Evolutionary conservation across 768 basidiomycete genomes (phyloP), one percentile per base, ranked within the genome.

Genomic region (Filobasidium floriforme): DNA sequence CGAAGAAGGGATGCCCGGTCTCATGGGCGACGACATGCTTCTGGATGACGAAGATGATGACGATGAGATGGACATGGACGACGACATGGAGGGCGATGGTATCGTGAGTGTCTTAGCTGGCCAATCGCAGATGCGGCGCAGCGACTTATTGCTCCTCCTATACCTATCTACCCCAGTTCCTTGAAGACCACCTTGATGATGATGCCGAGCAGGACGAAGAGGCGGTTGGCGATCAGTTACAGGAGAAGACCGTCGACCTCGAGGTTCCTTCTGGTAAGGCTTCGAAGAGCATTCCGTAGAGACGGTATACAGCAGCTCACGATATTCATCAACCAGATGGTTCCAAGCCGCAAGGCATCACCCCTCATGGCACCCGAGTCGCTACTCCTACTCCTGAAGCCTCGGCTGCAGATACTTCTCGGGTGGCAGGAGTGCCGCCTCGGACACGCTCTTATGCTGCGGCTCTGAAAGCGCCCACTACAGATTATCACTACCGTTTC

Each of bases 401-500:
- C 60, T 57, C 75, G 37, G 73, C 76, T 11, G 79, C 78, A 11
- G 74, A 79, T 14, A 76, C 80, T 43, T 68, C 73, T 5, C 57
- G 69, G 1, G 65, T 71, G 10, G 62, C 69, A 18, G 71, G 68
- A 26, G 70, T 75, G 12, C 69, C 78, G 1, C 54, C 71, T 11
- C 69, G 68, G 22, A 62, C 73, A 5, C 44, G 70, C 0, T 97
- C 96, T 1, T 99, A 99, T 77, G 96, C 96, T 37, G 88, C 92
- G 3, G 93, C 93, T 14, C 83, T 97, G 65, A 96, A 92, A 80
- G 82, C 91, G 0, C 92, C 91, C 74, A 92, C 94, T 4, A 86
- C 85, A 18, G 94, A 98, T 73, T 99, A 92, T 91, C 93, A 99
- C 76, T 85, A 98, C 61, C 89, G 96, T 78, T 98, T 99, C 79